Base-by-base conservation (phyloP, 106 monocot genomes). In the Platanthera guangdongensis region DNA sequence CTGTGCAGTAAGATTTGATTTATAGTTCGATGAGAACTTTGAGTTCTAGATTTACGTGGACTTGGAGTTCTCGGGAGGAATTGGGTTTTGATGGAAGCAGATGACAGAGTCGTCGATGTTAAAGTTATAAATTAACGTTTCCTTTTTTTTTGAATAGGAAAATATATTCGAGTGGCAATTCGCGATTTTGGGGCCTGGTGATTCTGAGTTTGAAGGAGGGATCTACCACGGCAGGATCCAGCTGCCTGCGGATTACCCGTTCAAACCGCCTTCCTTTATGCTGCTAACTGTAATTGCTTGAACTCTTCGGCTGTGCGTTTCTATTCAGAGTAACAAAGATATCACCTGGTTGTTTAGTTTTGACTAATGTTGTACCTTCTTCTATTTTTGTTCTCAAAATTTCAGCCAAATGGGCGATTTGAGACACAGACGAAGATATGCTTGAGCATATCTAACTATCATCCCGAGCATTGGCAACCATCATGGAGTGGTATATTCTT, bases 161-260 rank as follows among this genome's bases (percentile, higher is more conserved):
- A 88, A 94, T 70, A 89, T 97, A 83, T 94, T 97, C 30, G 96
- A 97, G 80, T 97, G 96, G 96, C 96, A 97, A 47, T 97, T 97
- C 75, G 96, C 96, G 14, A 91, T 97, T 18, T 73, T 74, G 47
- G 96, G 96, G 4, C 96, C 96, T 14, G 75, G 87, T 14, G 96
- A 93, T 82, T 85, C 93, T 1, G 96, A 94, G 76, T 97, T 93
- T 63, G 96, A 97, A 75, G 96, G 96, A 46, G 96, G 96, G 50
- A 91, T 97, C 73, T 97, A 91, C 55, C 96, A 97, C 67, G 96
- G 96, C 47, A 86, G 96, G 78, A 97, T 97, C 74, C 96, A 97
- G 72, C 72, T 97, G 60, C 96, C 96, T 12, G 82, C 87, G 0
- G 96, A 97, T 11, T 97, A 97, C 51, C 93, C 93, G 18, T 87